A percentile compares a stretch with the other conserved stretches of the same genome.
Evolutionary conservation across 225 moss, liverwort and hornwort species (phyloP).

Genomic region (Neckera pumila): DNA sequence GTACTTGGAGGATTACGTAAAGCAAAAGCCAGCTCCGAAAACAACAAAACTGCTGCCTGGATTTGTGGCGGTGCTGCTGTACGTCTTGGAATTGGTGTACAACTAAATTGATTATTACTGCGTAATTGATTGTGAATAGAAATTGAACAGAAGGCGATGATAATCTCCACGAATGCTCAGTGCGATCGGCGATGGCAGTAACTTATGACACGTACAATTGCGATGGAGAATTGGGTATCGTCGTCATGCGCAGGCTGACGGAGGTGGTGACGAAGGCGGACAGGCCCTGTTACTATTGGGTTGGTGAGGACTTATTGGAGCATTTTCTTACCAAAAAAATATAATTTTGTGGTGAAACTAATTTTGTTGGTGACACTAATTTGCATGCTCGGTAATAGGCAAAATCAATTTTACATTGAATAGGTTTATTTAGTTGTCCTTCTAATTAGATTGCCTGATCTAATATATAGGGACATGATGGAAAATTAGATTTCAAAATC

Average conservation of each 20-base stretch:
- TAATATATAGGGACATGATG: background rate
- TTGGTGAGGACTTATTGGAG: background rate
- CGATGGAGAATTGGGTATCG: background rate
- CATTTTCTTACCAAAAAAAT: background rate
- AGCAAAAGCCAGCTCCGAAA: background rate
- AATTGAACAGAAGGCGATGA: background rate
- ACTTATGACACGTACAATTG: too few species aligned
- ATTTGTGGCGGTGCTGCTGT: background rate
- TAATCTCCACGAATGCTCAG: background rate
- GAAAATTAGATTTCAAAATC: background rate
- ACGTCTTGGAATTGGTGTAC: background rate
- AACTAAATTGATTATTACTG: background rate
- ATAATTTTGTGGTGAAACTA: background rate
- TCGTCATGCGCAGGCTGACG: background rate
- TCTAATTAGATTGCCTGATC: fast-evolving
- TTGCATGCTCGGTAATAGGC: too few species aligned
- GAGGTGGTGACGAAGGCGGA: background rate
- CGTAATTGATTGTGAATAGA: background rate
- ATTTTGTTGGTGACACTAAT: background rate
- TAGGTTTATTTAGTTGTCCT: background rate
- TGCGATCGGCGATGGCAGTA: background rate
- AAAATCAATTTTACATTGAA: background rate
- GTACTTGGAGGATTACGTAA: background rate
- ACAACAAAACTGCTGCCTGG: background rate
- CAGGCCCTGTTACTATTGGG: background rate